Percentiles rank a stretch among this genome's conserved stretches.
These are phyloP conservation scores for Chlorella ohadii DNA, from an alignment of 139 green algal species.

Conservation along the genomic window DNA sequence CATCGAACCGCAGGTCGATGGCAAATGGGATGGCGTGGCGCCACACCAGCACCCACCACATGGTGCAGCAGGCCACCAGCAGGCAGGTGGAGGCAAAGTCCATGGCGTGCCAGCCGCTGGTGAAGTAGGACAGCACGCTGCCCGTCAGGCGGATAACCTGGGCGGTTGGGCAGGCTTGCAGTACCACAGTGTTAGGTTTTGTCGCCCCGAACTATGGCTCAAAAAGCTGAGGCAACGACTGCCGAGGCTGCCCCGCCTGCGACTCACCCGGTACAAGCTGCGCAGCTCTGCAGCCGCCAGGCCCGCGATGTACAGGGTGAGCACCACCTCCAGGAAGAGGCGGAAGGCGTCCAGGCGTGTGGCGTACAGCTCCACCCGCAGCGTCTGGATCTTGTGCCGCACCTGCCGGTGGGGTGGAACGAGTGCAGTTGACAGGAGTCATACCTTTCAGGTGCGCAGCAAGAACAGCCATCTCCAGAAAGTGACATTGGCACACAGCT, in stretches of 20 bases:
- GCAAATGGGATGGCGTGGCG: not conserved
- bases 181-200: too few species aligned
- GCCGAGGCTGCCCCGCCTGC: too few species aligned
- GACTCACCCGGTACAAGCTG: slow-evolving; percentile 38
- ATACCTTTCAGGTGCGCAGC: too few species aligned
- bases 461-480: too few species aligned
- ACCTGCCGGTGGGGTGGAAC: too few species aligned
- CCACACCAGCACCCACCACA: not conserved
- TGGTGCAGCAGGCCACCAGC: slow-evolving; percentile 45
- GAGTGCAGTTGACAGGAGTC: too few species aligned
- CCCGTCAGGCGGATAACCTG: not conserved
- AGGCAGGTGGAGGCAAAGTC: slow-evolving; percentile 76
- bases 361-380: slow-evolving; percentile 80
- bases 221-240: too few species aligned
- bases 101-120: slow-evolving; percentile 74
- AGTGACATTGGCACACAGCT: too few species aligned
- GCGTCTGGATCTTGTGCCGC: slow-evolving; percentile 71
- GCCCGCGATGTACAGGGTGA: slow-evolving; percentile 59
- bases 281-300: too few species aligned
- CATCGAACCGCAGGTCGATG: slow-evolving; percentile 54
- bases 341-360: slow-evolving; percentile 56
- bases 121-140: slow-evolving; percentile 55
- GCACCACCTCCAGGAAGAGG: slow-evolving; percentile 73
- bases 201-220: too few species aligned
- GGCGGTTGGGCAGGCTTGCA: not conserved